Conservation (phyloP, 2,329 filamentous ascomycete species). For the Venturia nashicola region DNA sequence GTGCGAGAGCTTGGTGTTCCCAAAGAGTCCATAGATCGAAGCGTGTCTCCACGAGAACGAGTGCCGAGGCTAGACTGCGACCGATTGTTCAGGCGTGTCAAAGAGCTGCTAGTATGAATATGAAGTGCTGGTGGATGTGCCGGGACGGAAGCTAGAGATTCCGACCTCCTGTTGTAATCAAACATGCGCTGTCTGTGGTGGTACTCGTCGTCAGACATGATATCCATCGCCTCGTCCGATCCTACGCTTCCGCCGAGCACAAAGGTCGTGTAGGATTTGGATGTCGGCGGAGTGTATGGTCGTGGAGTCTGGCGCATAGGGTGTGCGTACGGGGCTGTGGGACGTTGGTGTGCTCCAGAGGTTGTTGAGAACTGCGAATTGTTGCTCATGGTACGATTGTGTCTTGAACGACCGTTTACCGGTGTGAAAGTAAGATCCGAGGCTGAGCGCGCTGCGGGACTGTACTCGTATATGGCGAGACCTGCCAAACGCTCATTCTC, state of each 20-base stretch:
- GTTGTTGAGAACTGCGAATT: conserved; percentile 41
- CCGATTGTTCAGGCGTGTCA: conserved; percentile 20
- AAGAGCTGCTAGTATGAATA: conserved; percentile 23
- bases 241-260: conserved; percentile 31
- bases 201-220: conserved; percentile 35
- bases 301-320: conserved; percentile 43
- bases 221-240: conserved; percentile 30
- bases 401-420: conserved; percentile 24
- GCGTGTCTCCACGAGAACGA: conserved; percentile 37
- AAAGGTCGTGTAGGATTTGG: conserved; percentile 37
- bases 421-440: conserved; percentile 31
- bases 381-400: conserved; percentile 42
- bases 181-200: conserved; percentile 24
- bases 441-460: conserved; percentile 24
- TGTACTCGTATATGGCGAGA: conserved; percentile 41
- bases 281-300: conserved; percentile 40
- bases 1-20: conserved; percentile 39
- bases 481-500: conserved; percentile 41
- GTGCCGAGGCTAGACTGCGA: conserved; percentile 40
- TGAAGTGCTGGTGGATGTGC: conserved; percentile 24
- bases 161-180: conserved; percentile 30
- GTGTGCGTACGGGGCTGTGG: conserved; percentile 40
- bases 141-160: conserved; percentile 26
- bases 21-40: conserved; percentile 34
- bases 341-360: conserved; percentile 33